A percentile compares a stretch with the other conserved stretches of the same genome.
Evolutionary conservation across 2,329 filamentous ascomycete genomes (phyloP).

Genomic region (Phoma sp.): DNA sequence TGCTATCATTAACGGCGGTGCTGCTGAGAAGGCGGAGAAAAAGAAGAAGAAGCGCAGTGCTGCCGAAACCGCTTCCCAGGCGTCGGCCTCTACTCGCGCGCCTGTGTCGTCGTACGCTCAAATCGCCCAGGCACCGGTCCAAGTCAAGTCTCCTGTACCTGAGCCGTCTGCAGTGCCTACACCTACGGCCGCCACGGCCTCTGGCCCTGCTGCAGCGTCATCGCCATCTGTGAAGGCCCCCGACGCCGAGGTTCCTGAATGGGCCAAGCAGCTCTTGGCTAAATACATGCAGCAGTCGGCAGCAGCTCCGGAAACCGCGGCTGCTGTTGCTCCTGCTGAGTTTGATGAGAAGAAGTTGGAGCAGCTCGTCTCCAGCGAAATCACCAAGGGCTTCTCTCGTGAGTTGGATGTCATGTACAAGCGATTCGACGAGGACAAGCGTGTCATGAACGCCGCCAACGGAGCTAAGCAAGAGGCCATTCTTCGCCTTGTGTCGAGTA

Average conservation of each 20-base stretch:
- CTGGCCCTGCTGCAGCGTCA: constrained; percentile 10
- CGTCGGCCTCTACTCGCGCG: constrained; percentile 27
- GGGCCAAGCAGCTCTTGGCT: constrained; percentile 44
- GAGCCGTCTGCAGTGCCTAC: constrained; percentile 17
- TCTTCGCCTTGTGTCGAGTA: constrained; percentile 70
- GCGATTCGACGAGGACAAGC: constrained; percentile 72
- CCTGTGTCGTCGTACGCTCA: constrained; percentile 50
- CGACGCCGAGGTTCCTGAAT: constrained; percentile 42
- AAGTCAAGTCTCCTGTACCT: constrained; percentile 39
- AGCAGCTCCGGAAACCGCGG: constrained; percentile 9
- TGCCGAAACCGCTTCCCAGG: constrained; percentile 57
- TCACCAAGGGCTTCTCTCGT: constrained; percentile 52
- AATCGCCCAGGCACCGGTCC: constrained; percentile 43
- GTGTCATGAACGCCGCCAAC: constrained; percentile 66
- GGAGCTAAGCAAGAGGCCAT: constrained; percentile 72
- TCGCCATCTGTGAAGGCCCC: constrained; percentile 23
- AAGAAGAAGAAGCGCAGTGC: constrained; percentile 72
- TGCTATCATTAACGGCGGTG: constrained; percentile 49
- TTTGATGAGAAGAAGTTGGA: constrained; percentile 62
- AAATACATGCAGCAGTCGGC: constrained; percentile 34
- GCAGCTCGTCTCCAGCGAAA: constrained; percentile 54
- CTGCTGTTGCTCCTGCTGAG: constrained; percentile 22
- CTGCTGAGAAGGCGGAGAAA: constrained; percentile 50
- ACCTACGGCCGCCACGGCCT: constrained; percentile 8
- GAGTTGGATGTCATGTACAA: constrained; percentile 64